These are phyloP conservation scores for Exophiala lecanii-corni DNA, from an alignment of 2,329 filamentous ascomycete genomes.

Conservation along the genomic window DNA sequence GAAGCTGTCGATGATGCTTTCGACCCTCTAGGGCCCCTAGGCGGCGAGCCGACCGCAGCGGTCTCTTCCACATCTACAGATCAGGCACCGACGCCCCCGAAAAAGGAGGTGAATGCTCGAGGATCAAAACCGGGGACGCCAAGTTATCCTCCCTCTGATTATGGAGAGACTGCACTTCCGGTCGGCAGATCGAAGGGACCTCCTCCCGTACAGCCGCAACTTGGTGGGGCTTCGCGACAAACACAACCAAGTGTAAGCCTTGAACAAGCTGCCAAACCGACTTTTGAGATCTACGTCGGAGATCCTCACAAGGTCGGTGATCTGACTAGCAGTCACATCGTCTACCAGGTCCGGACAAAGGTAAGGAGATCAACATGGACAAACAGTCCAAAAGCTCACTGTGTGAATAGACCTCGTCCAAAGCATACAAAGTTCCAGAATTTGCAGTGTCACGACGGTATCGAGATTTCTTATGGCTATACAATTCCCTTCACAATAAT, in stretches of 20 bases:
- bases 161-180: slow-evolving; percentile 62
- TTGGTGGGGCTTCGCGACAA: slow-evolving; percentile 46
- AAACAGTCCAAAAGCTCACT: slow-evolving; percentile 20
- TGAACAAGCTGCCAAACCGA: slow-evolving; percentile 89
- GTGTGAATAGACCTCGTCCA: slow-evolving; percentile 72
- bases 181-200: slow-evolving; percentile 59
- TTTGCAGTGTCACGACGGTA: slow-evolving; percentile 93
- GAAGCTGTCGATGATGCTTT: slow-evolving; percentile 60
- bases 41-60: slow-evolving; percentile 33
- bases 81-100: slow-evolving; percentile 54
- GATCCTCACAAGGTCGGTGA: slow-evolving; percentile 98
- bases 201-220: slow-evolving; percentile 54
- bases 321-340: slow-evolving; percentile 92
- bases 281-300: slow-evolving; percentile 84
- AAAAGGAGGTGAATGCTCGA: slow-evolving; percentile 50
- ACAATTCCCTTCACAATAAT: slow-evolving; percentile 88
- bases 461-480: slow-evolving; percentile 96
- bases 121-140: slow-evolving; percentile 37
- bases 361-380: slow-evolving; percentile 45
- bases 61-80: slow-evolving; percentile 40
- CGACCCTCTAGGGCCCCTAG: slow-evolving; percentile 59
- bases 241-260: slow-evolving; percentile 77
- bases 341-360: slow-evolving; percentile 92
- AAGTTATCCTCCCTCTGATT: slow-evolving; percentile 62
- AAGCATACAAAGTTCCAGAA: slow-evolving; percentile 87